Base-by-base conservation (phyloP, 2,329 filamentous ascomycete species). In the Blumeriella jaapii region DNA sequence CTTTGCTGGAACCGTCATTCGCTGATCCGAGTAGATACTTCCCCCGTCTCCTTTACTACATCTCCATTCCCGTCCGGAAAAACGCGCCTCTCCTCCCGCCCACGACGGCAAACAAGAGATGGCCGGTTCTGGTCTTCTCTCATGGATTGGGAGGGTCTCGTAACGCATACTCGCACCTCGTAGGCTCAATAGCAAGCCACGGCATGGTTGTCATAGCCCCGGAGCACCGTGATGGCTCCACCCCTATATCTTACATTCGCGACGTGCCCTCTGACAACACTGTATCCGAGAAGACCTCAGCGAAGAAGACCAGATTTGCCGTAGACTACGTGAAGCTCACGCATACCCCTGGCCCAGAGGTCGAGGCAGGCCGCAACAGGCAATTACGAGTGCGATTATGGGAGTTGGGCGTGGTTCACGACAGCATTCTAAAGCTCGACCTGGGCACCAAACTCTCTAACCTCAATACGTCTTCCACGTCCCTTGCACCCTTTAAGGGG, bases 91-190 rank as follows among this genome's bases (percentile, higher is more conserved):
- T 87, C 6, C 67, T 76, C 53, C 40, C 63, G 39, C 52, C 73
- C 39, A 51, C 61, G 8, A 60, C 63, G 3, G 51, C 62, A 3
- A 59, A 62, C 39, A 61, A 65, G 37, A 64, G 74, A 61, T 91
- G 82, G 79, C 84, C 85, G 0, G 80, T 84, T 0, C 76, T 85
- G 63, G 65, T 93, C 43, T 93, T 93, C 59, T 91, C 83, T 1
- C 85, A 93, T 54, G 85, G 85, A 1, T 65, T 93, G 1, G 85
- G 82, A 23, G 85, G 85, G 23, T 78, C 74, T 40, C 71, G 82
- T 46, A 91, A 91, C 51, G 75, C 82, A 8, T 93, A 93, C 61
- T 89, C 82, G n/a, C 79, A 87, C 52, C 61, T 93, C 15, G 78
- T 71, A 12, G 82, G 82, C 11, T 83, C 82, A 0, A 61, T 93